Conservation (phyloP, 768 basidiomycete genomes). For the Phlegmacium glaucopus region DNA sequence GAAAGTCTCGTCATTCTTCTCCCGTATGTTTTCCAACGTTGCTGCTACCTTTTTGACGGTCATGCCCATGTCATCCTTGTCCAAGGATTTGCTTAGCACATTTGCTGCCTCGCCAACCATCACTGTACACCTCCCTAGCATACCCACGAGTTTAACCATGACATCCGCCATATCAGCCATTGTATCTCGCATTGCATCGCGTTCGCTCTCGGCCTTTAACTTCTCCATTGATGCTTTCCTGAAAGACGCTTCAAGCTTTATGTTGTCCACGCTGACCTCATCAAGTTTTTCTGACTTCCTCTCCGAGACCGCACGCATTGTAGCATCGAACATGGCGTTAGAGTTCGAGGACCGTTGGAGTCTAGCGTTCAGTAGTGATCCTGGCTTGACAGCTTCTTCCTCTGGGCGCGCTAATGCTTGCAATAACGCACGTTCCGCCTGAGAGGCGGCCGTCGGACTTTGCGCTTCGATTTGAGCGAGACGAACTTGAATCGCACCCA, state of each 20-base stretch:
- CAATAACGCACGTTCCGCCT: conserved; percentile 70
- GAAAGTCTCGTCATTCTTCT: conserved; percentile 70
- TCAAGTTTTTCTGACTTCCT: conserved; percentile 77
- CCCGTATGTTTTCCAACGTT: conserved; percentile 51
- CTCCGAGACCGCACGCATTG: conserved; percentile 79
- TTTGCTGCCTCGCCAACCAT: conserved; percentile 59
- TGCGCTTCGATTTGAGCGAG: conserved; percentile 53
- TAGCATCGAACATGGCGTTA: conserved; percentile 79
- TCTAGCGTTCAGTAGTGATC: conserved; percentile 55
- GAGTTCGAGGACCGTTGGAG: conserved; percentile 72
- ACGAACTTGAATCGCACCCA: conserved; percentile 60
- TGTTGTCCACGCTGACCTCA: conserved; percentile 61
- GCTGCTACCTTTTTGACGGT: conserved; percentile 47
- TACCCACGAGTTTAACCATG: conserved; percentile 70
- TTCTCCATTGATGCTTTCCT: conserved; percentile 71
- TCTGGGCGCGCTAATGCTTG: conserved; percentile 66
- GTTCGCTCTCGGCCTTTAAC: conserved; percentile 60
- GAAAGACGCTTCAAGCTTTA: conserved; percentile 66
- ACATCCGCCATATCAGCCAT: conserved; percentile 63
- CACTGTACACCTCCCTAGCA: conserved; percentile 77
- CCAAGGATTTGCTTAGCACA: conserved; percentile 27
- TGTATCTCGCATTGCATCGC: conserved; percentile 59
- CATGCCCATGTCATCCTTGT: conserved; percentile 23
- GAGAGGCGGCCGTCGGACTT: conserved; percentile 40
- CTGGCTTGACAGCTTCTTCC: conserved; percentile 58